phyloP scores from a whole-genome alignment of 1,139 yeast species.

The Lodderomyces oxycetoniae region DNA sequence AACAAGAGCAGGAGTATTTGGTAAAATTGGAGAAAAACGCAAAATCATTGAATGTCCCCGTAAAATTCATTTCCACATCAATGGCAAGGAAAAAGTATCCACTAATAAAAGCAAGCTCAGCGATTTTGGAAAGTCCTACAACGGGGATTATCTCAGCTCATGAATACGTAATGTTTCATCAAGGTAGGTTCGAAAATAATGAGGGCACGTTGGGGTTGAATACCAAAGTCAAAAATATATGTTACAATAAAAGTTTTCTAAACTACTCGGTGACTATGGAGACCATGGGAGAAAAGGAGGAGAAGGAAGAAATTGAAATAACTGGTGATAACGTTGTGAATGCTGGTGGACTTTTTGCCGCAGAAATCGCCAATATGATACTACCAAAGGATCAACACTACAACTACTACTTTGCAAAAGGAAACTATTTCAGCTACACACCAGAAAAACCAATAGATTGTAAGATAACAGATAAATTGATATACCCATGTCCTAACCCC shows the following conservation, averaged over 20 bases:
- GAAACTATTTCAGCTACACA: conserved; percentile 66
- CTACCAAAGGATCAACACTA: conserved; percentile 60
- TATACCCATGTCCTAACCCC: conserved; percentile 78
- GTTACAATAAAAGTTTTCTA: conserved; percentile 17
- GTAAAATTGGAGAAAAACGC: conserved; percentile 50
- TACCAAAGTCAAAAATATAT: conserved; percentile 50
- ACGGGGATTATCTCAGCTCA: conserved; percentile 86
- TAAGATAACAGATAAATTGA: conserved; percentile 33
- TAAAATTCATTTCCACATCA: conserved; percentile 46
- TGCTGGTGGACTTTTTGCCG: conserved; percentile 76
- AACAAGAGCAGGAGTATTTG: conserved; percentile 55
- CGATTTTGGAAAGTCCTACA: conserved; percentile 70
- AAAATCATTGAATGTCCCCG: conserved; percentile 52
- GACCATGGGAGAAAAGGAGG: conserved; percentile 27
- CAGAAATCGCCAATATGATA: conserved; percentile 59
- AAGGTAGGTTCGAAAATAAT: conserved; percentile 45
- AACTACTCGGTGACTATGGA: conserved; percentile 29
- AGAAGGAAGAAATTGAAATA: conserved; percentile 29
- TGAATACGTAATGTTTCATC: conserved; percentile 58
- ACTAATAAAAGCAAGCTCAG: conserved; percentile 55
- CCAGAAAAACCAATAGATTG: conserved; percentile 34
- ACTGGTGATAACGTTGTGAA: conserved; percentile 60
- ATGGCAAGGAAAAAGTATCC: conserved; percentile 55
- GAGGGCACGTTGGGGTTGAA: conserved; percentile 66
- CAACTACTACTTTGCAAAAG: conserved; percentile 69